A percentile compares a stretch with the other conserved stretches of the same genome.
Conservation (phyloP, 768 basidiomycete genomes). For the Holtermanniella nyarrowii region DNA sequence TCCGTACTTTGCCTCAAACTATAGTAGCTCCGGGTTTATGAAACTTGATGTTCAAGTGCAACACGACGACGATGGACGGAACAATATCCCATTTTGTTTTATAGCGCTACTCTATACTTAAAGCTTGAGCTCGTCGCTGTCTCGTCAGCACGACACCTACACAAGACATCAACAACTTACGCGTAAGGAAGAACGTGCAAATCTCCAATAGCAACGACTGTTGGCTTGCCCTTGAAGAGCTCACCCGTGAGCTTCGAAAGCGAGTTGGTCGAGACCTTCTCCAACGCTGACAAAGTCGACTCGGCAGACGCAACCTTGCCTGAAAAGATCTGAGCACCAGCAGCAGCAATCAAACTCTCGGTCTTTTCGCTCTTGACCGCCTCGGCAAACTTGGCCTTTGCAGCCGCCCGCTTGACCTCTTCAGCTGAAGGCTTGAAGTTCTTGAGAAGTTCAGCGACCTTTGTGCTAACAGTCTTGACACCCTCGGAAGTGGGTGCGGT, state of each 20-base stretch:
- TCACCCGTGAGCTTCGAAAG: conserved; percentile 50
- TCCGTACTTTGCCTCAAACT: too few species aligned
- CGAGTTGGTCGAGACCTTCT: conserved; percentile 55
- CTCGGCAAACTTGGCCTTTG: conserved; percentile 77
- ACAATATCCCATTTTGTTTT: too few species aligned
- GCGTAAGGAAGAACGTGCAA: conserved; percentile 63
- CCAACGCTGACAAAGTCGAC: conserved; percentile 56
- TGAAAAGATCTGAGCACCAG: conserved; percentile 59
- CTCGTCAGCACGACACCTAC: not conserved
- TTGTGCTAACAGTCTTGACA: conserved; percentile 45
- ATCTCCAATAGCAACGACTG: conserved; percentile 78
- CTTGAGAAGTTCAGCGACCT: conserved; percentile 57
- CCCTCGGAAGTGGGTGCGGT: conserved; percentile 56
- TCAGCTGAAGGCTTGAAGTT: conserved; percentile 59
- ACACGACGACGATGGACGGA: too few species aligned
- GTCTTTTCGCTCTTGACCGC: conserved; percentile 61
- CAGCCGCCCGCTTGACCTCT: conserved; percentile 66
- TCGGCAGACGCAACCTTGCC: conserved; percentile 53
- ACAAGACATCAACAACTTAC: conserved; percentile 15
- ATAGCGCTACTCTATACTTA: conserved; percentile 8
- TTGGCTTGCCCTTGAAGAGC: conserved; percentile 67
- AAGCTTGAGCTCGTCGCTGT: conserved; percentile 36
- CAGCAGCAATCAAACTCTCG: conserved; percentile 52
- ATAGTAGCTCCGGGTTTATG: too few species aligned
- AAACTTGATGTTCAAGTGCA: too few species aligned